Evolutionary conservation across 192 early-diverging fungal genomes (phyloP).

Genomic region (Lobulomyces angularis): DNA sequence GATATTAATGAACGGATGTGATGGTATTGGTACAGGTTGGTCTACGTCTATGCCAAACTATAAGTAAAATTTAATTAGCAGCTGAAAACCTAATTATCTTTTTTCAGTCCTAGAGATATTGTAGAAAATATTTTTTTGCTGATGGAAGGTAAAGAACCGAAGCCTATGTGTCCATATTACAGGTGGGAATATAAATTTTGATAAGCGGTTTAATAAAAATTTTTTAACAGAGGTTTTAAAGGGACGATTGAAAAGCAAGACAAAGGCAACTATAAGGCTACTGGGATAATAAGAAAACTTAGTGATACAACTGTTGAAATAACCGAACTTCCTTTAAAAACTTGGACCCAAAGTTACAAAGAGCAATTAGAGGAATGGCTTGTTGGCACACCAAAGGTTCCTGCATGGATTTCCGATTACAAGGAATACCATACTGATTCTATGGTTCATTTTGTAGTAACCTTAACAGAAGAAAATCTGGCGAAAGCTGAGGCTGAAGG

Average conservation of each 20-base stretch:
- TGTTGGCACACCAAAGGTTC: slow-evolving; percentile 54
- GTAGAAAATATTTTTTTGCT: slow-evolving; percentile 69
- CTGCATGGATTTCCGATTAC: slow-evolving; percentile 48
- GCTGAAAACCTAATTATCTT: not conserved
- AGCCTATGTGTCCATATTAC: slow-evolving; percentile 85
- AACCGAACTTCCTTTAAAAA: slow-evolving; percentile 76
- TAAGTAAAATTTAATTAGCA: slow-evolving; percentile 22
- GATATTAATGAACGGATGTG: slow-evolving; percentile 84
- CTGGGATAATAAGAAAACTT: slow-evolving; percentile 54
- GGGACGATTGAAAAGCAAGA: slow-evolving; percentile 54
- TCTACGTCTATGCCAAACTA: slow-evolving; percentile 46
- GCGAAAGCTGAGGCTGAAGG: slow-evolving; percentile 60
- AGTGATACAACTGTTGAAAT: slow-evolving; percentile 70
- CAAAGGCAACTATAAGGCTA: slow-evolving; percentile 49
- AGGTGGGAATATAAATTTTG: too few species aligned
- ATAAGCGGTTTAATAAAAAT: not conserved
- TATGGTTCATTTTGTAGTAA: slow-evolving; percentile 52
- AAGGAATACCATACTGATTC: slow-evolving; percentile 60
- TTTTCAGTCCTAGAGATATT: slow-evolving; percentile 75
- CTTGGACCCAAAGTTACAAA: slow-evolving; percentile 86
- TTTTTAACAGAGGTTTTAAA: slow-evolving; percentile 8
- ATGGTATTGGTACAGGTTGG: slow-evolving; percentile 91
- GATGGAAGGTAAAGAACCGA: slow-evolving; percentile 59
- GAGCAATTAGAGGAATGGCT: slow-evolving; percentile 68
- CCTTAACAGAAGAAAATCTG: slow-evolving; percentile 56